Evolutionary conservation across 768 basidiomycete genomes (phyloP).

Genomic region (Tremella mesenterica): DNA sequence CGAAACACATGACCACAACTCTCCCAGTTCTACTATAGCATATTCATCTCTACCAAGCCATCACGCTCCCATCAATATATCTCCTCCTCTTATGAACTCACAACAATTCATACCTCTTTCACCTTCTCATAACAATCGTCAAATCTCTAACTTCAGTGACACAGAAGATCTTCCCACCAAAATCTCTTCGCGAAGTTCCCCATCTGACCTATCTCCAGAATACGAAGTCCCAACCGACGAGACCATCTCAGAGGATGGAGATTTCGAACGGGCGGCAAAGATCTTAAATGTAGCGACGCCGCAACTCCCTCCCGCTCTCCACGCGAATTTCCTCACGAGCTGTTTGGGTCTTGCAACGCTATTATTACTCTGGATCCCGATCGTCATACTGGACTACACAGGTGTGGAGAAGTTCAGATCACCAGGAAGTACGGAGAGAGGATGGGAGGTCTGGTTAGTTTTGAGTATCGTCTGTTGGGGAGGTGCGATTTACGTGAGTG

Average conservation of each 20-base stretch:
- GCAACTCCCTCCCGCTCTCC: conserved; percentile 70
- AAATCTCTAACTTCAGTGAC: not conserved
- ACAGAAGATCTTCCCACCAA: not conserved
- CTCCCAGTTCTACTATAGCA: not conserved
- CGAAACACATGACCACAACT: conserved; percentile 32
- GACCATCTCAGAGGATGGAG: not conserved
- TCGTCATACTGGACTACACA: conserved; percentile 63
- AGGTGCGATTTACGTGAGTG: conserved; percentile 56
- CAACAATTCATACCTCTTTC: conserved; percentile 1
- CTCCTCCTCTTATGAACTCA: not conserved
- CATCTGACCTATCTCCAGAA: not conserved
- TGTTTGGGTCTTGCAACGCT: conserved; percentile 70
- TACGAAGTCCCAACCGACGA: not conserved
- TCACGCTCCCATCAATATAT: not conserved
- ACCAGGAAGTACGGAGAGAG: conserved; percentile 50
- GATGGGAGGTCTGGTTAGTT: conserved; percentile 46
- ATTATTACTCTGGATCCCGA: conserved; percentile 65
- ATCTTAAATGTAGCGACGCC: conserved; percentile 42
- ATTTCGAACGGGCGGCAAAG: not conserved
- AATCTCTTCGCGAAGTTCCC: not conserved
- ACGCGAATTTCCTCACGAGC: conserved; percentile 73
- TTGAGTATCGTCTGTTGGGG: conserved; percentile 62
- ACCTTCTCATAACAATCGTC: conserved; percentile 1
- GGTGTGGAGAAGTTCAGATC: conserved; percentile 60
- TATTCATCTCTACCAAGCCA: conserved; percentile 17